phyloP scores from a whole-genome alignment of 192 early-diverging fungal genomes.

The Glomus cerebriforme region DNA sequence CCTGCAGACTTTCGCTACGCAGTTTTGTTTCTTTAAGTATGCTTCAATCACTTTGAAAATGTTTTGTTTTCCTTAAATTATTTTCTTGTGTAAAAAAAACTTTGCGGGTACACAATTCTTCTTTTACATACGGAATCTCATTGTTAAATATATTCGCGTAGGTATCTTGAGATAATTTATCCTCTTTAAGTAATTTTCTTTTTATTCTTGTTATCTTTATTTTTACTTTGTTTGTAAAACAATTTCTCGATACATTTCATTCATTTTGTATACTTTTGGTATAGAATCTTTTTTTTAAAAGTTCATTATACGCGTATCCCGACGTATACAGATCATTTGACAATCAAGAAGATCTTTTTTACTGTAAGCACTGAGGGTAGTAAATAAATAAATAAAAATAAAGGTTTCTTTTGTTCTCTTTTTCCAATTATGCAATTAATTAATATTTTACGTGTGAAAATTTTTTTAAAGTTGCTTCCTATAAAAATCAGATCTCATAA shows the following conservation, averaged over 20 bases:
- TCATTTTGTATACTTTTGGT: not conserved
- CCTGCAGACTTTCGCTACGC: not conserved
- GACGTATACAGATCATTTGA: not conserved
- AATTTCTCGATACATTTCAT: not conserved
- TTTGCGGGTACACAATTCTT: not conserved
- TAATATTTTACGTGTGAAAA: no score
- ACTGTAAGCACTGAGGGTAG: no score
- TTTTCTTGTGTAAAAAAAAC: not conserved
- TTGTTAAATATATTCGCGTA: not conserved
- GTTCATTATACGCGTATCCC: not conserved
- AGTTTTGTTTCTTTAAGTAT: not conserved
- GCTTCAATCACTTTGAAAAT: not conserved
- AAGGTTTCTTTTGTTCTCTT: no score
- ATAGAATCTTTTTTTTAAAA: not conserved
- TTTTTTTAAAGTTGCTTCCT: no score
- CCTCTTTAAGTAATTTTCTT: not conserved
- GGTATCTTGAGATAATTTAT: not conserved
- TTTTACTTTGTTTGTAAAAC: not conserved
- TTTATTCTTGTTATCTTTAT: not conserved
- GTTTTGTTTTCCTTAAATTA: not conserved
- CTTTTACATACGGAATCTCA: not conserved
- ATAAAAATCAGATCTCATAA: no score
- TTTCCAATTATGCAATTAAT: no score
- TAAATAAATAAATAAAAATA: no score
- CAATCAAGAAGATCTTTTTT: not conserved